These are phyloP conservation scores for Microcyclospora pomicola DNA, from an alignment of 2,329 filamentous ascomycete species.

Conservation along the genomic window DNA sequence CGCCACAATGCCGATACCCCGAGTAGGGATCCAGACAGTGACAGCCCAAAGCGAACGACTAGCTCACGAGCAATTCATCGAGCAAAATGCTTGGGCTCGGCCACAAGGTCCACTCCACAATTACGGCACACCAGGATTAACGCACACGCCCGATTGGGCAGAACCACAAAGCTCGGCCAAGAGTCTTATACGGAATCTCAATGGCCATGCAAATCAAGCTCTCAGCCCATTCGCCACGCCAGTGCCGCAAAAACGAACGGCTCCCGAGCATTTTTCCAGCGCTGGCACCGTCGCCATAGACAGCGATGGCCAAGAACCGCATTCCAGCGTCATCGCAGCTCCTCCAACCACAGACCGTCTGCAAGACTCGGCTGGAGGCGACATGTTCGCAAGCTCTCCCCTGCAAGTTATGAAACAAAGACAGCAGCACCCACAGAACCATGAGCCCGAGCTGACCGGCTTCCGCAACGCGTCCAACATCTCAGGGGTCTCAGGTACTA, in stretches of 20 bases:
- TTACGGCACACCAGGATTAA: conserved; percentile 16
- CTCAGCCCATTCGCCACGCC: conserved; percentile 20
- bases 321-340: conserved; percentile 17
- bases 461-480: conserved; percentile 26
- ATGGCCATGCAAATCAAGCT: conserved; percentile 6
- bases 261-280: conserved; percentile 12
- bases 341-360: conserved; percentile 16
- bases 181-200: conserved; percentile 16
- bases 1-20: background rate
- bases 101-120: conserved; percentile 54
- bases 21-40: background rate
- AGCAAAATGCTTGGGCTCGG: conserved; percentile 86
- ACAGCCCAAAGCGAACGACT: conserved; percentile 17
- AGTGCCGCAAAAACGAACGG: conserved; percentile 12
- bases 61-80: conserved; percentile 60
- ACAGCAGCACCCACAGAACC: conserved; percentile 6
- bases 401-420: conserved; percentile 16
- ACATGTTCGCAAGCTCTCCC: conserved; percentile 9
- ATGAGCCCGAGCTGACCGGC: conserved; percentile 9
- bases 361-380: conserved; percentile 1
- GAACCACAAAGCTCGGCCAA: conserved; percentile 8
- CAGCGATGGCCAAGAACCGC: conserved; percentile 17
- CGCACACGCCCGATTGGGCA: conserved; percentile 22
- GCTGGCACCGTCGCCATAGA: conserved; percentile 13
- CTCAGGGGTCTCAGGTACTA: conserved; percentile 29